A percentile compares a stretch with the other conserved stretches of the same genome.
Conservation (phyloP, 306 rosid genomes). For the Glycine soja region DNA sequence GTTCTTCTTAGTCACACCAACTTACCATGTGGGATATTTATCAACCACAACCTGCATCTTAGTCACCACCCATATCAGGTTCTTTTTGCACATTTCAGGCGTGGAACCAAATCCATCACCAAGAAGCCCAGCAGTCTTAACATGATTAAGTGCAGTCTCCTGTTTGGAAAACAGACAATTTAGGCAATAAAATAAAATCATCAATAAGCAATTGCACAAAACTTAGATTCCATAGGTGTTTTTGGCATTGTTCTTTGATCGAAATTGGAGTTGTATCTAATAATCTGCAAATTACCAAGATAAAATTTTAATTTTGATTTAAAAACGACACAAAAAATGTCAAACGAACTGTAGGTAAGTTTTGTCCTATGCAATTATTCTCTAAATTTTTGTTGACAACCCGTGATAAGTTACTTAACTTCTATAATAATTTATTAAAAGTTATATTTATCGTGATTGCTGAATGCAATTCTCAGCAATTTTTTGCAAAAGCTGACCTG, state of each 20-base stretch:
- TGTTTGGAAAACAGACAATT: slow-evolving; percentile 32
- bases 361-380: too few species aligned
- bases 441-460: too few species aligned
- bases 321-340: too few species aligned
- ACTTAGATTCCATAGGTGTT: too few species aligned
- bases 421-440: too few species aligned
- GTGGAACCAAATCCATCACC: slow-evolving; percentile 99
- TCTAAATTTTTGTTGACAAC: too few species aligned
- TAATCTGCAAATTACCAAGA: background rate
- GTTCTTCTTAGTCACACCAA: slow-evolving; percentile 7
- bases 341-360: too few species aligned
- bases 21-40: slow-evolving; percentile 92
- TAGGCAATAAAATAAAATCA: background rate
- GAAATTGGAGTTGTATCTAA: too few species aligned
- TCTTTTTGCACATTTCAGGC: slow-evolving; percentile 92
- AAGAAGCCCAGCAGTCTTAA: slow-evolving; percentile 87
- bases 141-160: slow-evolving; percentile 99
- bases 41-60: slow-evolving; percentile 92
- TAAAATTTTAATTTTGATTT: background rate
- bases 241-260: too few species aligned
- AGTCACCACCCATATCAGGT: slow-evolving; percentile 95
- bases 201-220: background rate
- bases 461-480: too few species aligned
- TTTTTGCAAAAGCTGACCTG: slow-evolving; percentile 47
- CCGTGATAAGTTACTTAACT: too few species aligned